phyloP scores from a whole-genome alignment of 257 asterid genomes.

The Jaltomata sinuosa region DNA sequence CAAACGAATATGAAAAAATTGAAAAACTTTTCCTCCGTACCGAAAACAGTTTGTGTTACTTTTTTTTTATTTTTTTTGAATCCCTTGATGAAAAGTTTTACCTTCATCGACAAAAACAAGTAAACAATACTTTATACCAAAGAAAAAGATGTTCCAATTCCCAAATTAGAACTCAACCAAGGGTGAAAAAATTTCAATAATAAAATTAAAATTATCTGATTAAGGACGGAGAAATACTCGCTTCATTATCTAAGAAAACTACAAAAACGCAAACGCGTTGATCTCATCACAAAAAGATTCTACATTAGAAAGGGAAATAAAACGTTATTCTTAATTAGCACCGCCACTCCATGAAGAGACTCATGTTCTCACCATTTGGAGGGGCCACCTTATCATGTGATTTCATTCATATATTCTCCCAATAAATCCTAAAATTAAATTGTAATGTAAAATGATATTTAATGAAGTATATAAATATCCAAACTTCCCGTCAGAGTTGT shows the following conservation, averaged over 20 bases:
- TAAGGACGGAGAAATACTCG: accelerated
- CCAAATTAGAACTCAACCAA: background rate
- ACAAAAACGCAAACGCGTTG: background rate
- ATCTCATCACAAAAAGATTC: background rate
- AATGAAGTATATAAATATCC: background rate
- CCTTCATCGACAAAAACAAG: background rate
- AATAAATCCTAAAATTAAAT: too few species aligned
- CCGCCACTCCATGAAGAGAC: background rate
- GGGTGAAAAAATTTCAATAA: background rate
- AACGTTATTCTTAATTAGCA: background rate
- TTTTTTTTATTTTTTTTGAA: too few species aligned
- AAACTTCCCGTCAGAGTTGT: background rate
- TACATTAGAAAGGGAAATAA: background rate
- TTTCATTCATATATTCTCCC: background rate
- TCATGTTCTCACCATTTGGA: background rate
- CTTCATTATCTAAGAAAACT: background rate
- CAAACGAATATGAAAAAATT: too few species aligned
- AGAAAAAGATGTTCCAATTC: accelerated
- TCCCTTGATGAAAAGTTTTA: too few species aligned
- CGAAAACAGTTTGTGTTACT: too few species aligned
- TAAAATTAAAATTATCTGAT: background rate
- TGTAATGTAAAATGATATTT: background rate
- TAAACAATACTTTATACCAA: background rate
- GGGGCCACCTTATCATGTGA: constrained; percentile 1
- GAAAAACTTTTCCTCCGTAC: too few species aligned